These are phyloP conservation scores for Fereydounia khargensis DNA, from an alignment of 1,284 basidiomycete species.

Conservation along the genomic window DNA sequence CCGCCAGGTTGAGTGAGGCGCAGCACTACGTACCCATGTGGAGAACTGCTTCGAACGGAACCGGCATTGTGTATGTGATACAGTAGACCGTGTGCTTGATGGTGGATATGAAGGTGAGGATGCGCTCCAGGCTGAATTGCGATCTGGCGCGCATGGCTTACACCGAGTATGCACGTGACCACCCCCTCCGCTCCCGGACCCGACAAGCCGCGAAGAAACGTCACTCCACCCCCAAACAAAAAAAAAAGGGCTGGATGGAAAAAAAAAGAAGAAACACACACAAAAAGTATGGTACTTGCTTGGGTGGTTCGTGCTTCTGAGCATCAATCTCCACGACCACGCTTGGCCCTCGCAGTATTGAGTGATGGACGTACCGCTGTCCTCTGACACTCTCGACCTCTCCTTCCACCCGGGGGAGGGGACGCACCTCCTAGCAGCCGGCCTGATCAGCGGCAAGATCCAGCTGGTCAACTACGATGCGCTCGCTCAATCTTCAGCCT, in stretches of 20 bases:
- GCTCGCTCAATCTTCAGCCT: neutral
- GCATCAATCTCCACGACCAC: too few relatives aligned
- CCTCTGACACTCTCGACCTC: slow-evolving; percentile 82
- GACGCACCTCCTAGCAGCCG: slow-evolving; percentile 67
- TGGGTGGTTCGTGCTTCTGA: too few relatives aligned
- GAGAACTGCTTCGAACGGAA: slow-evolving; percentile 55
- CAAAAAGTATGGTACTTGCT: too few relatives aligned
- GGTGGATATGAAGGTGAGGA: neutral
- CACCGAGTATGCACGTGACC: too few relatives aligned
- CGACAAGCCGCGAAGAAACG: too few relatives aligned
- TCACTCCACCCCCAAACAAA: too few relatives aligned
- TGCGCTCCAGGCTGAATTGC: too few relatives aligned
- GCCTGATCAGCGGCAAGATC: slow-evolving; percentile 77
- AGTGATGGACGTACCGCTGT: slow-evolving; percentile 53
- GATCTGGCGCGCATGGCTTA: too few relatives aligned
- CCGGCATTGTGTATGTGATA: slow-evolving; percentile 46
- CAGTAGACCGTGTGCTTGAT: neutral
- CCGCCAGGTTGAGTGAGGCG: neutral
- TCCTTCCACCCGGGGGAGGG: slow-evolving; percentile 74
- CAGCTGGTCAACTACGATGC: slow-evolving; percentile 69
- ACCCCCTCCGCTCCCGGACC: too few relatives aligned
- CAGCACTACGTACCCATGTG: slow-evolving; percentile 43
- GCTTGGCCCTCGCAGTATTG: too few relatives aligned
- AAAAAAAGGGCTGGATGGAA: too few relatives aligned
- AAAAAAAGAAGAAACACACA: too few relatives aligned